phyloP scores from a whole-genome alignment of 2,329 filamentous ascomycete genomes.

The Pseudogymnoascus sp. region DNA sequence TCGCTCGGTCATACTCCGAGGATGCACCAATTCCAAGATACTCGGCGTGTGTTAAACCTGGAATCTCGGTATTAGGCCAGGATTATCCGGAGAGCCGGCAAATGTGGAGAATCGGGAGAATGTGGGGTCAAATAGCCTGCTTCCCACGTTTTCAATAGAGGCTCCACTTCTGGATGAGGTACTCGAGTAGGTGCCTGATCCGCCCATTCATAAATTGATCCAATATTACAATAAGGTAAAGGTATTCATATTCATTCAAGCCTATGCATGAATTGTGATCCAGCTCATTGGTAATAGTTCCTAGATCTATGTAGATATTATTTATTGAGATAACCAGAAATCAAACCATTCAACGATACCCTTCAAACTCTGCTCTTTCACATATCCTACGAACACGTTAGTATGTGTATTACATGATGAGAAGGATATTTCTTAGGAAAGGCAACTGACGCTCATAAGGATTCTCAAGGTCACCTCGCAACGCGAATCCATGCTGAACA shows the following conservation, averaged over 20 bases:
- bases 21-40: neutral
- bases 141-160: neutral
- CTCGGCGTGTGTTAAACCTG: neutral
- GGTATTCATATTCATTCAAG: neutral
- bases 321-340: conserved; percentile 14
- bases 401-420: conserved; percentile 12
- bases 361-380: conserved; percentile 9
- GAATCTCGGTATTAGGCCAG: neutral
- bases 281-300: neutral
- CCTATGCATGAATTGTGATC: neutral
- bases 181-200: neutral
- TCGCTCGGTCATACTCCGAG: no score
- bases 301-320: neutral
- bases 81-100: neutral
- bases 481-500: conserved; percentile 57
- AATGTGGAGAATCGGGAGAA: neutral
- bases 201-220: neutral
- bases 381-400: conserved; percentile 5
- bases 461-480: conserved; percentile 45
- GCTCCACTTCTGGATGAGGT: neutral
- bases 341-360: conserved; percentile 18
- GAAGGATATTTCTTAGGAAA: neutral
- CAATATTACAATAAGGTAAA: neutral
- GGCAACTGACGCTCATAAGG: conserved; percentile 31
- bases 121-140: neutral